phyloP scores from a whole-genome alignment of 2,329 filamentous ascomycete genomes.

The Esteya vermicola region DNA sequence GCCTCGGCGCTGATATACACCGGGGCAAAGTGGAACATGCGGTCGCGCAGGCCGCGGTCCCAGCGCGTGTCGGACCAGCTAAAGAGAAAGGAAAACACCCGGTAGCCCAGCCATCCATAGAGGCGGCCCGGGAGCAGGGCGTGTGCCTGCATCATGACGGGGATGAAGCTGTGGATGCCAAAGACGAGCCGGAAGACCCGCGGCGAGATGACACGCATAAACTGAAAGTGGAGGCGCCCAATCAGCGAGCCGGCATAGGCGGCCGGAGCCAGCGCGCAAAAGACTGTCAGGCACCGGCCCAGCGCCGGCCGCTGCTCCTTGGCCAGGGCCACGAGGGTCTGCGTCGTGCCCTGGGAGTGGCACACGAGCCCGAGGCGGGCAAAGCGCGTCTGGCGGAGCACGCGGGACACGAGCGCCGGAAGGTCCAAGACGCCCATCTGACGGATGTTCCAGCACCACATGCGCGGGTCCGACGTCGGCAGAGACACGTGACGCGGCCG shows the following conservation, averaged over 20 bases:
- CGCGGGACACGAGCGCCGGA: conserved; percentile 63
- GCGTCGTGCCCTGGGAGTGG: conserved; percentile 83
- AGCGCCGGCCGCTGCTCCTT: conserved; percentile 82
- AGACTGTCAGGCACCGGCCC: conserved; percentile 70
- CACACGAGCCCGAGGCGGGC: conserved; percentile 68
- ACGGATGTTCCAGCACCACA: conserved; percentile 95
- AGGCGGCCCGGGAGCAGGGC: conserved; percentile 45
- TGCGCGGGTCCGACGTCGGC: conserved; percentile 62
- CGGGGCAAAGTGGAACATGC: conserved; percentile 86
- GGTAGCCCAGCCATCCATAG: conserved; percentile 75
- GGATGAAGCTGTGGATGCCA: conserved; percentile 87
- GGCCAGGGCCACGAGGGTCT: conserved; percentile 75
- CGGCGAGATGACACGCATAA: conserved; percentile 71
- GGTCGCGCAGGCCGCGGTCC: conserved; percentile 64
- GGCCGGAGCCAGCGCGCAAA: conserved; percentile 81
- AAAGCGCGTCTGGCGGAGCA: conserved; percentile 72
- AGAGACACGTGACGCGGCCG: conserved; percentile 61
- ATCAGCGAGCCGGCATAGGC: conserved; percentile 81
- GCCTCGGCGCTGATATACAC: conserved; percentile 81
- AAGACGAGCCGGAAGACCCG: conserved; percentile 68
- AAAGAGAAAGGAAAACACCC: conserved; percentile 81
- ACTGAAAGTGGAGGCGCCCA: conserved; percentile 78
- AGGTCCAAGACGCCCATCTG: conserved; percentile 89
- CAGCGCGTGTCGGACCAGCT: conserved; percentile 74
- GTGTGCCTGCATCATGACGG: conserved; percentile 83